Conservation (phyloP, 2,329 filamentous ascomycete species). For the Moelleriella libera region DNA sequence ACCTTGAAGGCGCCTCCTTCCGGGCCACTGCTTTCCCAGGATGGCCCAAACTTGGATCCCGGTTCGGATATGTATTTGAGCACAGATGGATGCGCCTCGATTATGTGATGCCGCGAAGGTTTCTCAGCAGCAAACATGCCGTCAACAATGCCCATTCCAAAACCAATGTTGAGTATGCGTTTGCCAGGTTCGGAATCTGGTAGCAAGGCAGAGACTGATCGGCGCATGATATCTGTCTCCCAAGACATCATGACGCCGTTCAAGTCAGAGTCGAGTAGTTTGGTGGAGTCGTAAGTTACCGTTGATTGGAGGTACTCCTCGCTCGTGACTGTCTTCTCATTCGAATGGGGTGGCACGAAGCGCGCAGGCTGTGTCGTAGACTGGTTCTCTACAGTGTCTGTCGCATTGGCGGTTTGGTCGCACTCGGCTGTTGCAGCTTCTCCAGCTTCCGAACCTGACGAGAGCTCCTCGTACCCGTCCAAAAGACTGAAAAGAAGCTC, state of each 20-base stretch:
- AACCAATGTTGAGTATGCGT: constrained; percentile 71
- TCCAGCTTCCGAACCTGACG: constrained; percentile 33
- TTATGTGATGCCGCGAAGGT: constrained; percentile 64
- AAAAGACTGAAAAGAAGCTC: constrained; percentile 75
- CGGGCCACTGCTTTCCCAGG: constrained; percentile 40
- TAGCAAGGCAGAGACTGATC: constrained; percentile 55
- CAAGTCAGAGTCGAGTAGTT: constrained; percentile 57
- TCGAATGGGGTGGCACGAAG: constrained; percentile 19
- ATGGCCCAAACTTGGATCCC: constrained; percentile 35
- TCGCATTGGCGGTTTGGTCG: constrained; percentile 20
- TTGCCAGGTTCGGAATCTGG: constrained; percentile 33
- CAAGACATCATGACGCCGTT: constrained; percentile 93
- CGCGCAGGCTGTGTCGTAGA: constrained; percentile 5
- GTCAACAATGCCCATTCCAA: constrained; percentile 86
- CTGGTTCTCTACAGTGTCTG: constrained; percentile 10
- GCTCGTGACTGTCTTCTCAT: constrained; percentile 40
- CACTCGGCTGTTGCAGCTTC: constrained; percentile 18
- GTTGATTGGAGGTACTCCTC: constrained; percentile 54
- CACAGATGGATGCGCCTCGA: constrained; percentile 73
- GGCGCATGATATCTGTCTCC: constrained; percentile 77
- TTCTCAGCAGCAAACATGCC: constrained; percentile 54
- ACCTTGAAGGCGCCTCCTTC: constrained; percentile 58
- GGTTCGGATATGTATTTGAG: constrained; percentile 44
- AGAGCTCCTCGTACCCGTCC: constrained; percentile 66
- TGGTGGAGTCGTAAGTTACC: constrained; percentile 49